Evolutionary conservation across 345 rosid genomes (phyloP).

Genomic region (Geranium brycei): DNA sequence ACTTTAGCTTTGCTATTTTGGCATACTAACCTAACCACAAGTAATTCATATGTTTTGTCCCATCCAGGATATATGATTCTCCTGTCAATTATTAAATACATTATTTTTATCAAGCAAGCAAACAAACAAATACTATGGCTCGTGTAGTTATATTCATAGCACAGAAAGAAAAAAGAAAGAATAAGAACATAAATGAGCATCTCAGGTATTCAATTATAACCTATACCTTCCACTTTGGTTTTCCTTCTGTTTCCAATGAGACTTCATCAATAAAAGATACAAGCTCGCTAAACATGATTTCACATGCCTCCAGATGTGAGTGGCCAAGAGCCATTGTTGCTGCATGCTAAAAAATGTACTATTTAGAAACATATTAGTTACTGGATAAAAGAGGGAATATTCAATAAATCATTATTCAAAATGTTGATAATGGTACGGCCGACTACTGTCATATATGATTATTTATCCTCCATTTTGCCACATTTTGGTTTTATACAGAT

Average conservation of each 20-base stretch:
- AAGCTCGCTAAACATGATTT: constrained; percentile 83
- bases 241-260: constrained; percentile 84
- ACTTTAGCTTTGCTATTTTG: background rate
- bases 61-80: background rate
- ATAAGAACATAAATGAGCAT: background rate
- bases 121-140: background rate
- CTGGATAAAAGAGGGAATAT: background rate
- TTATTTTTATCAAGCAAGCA: too few species aligned
- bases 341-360: constrained; percentile 47
- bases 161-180: background rate
- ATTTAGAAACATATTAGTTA: constrained; percentile 6
- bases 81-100: background rate
- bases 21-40: background rate
- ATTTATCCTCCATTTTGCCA: background rate
- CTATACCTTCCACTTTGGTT: constrained; percentile 91
- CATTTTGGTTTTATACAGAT: background rate
- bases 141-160: background rate
- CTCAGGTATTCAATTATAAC: constrained; percentile 3
- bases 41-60: background rate
- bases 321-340: constrained; percentile 97
- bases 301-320: constrained; percentile 95
- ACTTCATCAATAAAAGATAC: constrained; percentile 85
- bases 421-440: background rate
- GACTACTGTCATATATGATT: background rate
- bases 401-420: background rate